Evolutionary conservation across 768 basidiomycete genomes (phyloP), one percentile per base, ranked within the genome.

Genomic region (Pleurotus salmoneostramineus): DNA sequence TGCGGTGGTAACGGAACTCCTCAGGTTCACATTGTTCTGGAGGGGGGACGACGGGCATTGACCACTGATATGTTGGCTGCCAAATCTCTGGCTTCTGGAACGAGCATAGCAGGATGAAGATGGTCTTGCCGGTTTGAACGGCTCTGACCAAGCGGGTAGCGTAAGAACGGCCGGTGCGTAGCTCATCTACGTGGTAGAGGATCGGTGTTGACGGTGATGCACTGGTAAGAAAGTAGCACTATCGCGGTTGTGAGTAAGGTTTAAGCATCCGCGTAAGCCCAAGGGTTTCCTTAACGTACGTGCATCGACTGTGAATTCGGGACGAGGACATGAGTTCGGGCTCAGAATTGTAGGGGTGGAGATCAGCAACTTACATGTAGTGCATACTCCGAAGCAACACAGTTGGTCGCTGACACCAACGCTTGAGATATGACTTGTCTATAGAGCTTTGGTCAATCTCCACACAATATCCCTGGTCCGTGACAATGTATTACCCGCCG

Each of bases 391-490:
- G 84, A 75, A 45, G 83, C 74, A 0, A 94, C 89, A 54, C 85
- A 84, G 59, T 85, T 87, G 11, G 89, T 91, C 1, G 92, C 92
- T 2, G 89, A 82, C 10, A 91, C 87, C 32, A 94, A 73, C 4
- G 91, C 93, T 66, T 94, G 92, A 37, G 89, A 91, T 62, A 95
- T 92, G 58, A 94, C 92, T 70, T 93, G 91, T 3, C 81, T 74
- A 50, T 6, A 33, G 50, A 31, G n/a, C 12, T 15, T 34, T 3
- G 3, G 21, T 27, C 21, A 27, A 27, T 27, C 3, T 27, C 21
- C 21, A 75, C 42, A 37, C 49, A n/a, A 7, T 48, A 43, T 35
- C 44, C 11, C 15, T 12, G 48, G 21, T 27, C 21, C 21, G n/a
- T 36, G 15, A 12, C 2, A 34, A 45, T n/a, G 37, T n/a, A 40